Evolutionary conservation across 768 basidiomycete genomes (phyloP).

Genomic region (Pisolithus microcarpus): DNA sequence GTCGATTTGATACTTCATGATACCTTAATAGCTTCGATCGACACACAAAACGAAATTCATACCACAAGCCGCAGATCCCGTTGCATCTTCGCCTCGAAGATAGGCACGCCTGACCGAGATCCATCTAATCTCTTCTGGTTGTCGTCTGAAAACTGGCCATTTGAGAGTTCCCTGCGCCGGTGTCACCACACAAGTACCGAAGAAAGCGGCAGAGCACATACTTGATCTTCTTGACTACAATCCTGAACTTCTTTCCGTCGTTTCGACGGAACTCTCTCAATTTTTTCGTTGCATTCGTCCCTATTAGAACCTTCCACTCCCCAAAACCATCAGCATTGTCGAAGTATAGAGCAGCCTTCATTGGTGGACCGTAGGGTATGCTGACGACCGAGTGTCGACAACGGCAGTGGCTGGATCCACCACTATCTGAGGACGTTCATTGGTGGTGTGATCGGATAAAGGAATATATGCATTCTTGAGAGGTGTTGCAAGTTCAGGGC

Average conservation of each 20-base stretch:
- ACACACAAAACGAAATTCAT: conserved; percentile 9
- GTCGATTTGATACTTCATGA: conserved; percentile 42
- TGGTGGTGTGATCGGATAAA: neutral
- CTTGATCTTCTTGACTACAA: conserved; percentile 66
- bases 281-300: conserved; percentile 41
- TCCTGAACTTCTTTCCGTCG: conserved; percentile 41
- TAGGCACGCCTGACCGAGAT: conserved; percentile 39
- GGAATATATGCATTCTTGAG: conserved; percentile 9
- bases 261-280: conserved; percentile 41
- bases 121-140: conserved; percentile 58
- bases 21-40: neutral
- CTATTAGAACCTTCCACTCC: conserved; percentile 54
- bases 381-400: conserved; percentile 18
- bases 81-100: conserved; percentile 66
- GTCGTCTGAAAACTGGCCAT: conserved; percentile 60
- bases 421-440: neutral
- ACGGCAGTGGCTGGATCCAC: neutral
- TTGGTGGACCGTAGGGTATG: conserved; percentile 44
- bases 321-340: conserved; percentile 56
- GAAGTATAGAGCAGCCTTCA: conserved; percentile 56
- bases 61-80: conserved; percentile 45
- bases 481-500: conserved; percentile 7
- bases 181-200: neutral
- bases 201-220: conserved; percentile 18
- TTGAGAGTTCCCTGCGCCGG: conserved; percentile 51